Base-by-base conservation (phyloP, 306 rosid species). In the Corylus heterophylla region DNA sequence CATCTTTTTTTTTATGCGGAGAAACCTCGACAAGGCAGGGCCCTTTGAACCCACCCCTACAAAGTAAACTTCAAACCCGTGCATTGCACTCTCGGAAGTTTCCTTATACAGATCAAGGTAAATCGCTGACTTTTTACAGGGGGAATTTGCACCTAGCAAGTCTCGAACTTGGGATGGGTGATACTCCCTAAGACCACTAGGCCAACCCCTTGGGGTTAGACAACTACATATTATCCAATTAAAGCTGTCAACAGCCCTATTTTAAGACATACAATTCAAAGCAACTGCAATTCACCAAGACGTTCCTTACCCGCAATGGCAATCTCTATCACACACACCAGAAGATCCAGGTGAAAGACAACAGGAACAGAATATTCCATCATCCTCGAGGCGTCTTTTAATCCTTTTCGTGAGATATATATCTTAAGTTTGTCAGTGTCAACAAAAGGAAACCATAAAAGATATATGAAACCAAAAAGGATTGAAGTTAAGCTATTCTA, bases 361-460 rank as follows among this genome's bases (percentile, higher is more conserved):
- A 62, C 97, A 94, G 64, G 93, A 87, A 80, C 98, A 94, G 87
- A 94, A 94, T 87, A 94, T 94, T 70, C 97, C 98, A 87, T 94
- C 97, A 77, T 93, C 98, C 75, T 88, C 97, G 18, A 87, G 83
- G 79, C 91, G 89, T 80, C 86, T 91, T 88, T 94, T 94, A 74
- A 87, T 75, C 88, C 74, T 94, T 92, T 94, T 92, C 0, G 88
- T 81, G 81, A 89, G 85, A 88, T 94, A 89, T 87, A 92, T 84
- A 85, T 94, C 98, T 94, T 76, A 78, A 71, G 87, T 81, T 81
- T 63, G 85, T 90, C 84, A 88, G 82, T 81, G 71, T 51, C 76
- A 85, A 85, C 88, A 73, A 88, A 80, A 77, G 76, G 74, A 62
- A 45, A 67, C 58, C 74, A 75, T 51, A 42, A 50, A 70, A 66